Evolutionary conservation across 2,329 filamentous ascomycete species (phyloP).

Genomic region (Penicillium sclerotigenum): DNA sequence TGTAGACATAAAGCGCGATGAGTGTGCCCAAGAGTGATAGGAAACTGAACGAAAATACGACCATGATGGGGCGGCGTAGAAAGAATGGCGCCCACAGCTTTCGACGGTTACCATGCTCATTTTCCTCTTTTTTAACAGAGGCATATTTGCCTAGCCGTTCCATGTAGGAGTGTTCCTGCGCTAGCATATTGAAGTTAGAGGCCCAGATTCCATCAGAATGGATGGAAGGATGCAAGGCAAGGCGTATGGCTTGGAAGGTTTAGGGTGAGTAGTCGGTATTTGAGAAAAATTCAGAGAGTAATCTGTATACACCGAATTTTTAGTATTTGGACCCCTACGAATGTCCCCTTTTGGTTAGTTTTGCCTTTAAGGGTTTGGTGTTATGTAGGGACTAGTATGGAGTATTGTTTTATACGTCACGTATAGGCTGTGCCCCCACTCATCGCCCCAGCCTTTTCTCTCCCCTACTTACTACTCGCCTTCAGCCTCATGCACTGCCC

Average conservation of each 20-base stretch:
- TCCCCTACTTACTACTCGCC: no score
- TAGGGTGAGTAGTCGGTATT: background rate
- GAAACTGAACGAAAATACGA: background rate
- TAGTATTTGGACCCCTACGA: no score
- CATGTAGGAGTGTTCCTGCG: background rate
- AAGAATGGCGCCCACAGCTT: slow-evolving; percentile 6
- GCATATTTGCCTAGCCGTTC: background rate
- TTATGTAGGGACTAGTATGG: no score
- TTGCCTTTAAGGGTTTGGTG: no score
- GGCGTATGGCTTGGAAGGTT: background rate
- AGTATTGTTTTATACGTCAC: no score
- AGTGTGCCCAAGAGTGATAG: background rate
- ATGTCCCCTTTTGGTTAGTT: background rate
- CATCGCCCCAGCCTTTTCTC: background rate
- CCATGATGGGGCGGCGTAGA: background rate
- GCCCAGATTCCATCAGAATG: background rate
- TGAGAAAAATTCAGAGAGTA: background rate
- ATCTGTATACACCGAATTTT: background rate
- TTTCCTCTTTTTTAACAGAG: background rate
- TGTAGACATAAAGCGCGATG: background rate
- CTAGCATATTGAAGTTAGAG: background rate
- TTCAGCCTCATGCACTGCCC: background rate
- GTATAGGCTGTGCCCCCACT: no score
- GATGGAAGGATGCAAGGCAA: background rate
- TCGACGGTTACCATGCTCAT: background rate